A percentile compares a stretch with the other conserved stretches of the same genome.
phyloP scores from a whole-genome alignment of 768 basidiomycete genomes.

The Mycena indigotica region DNA sequence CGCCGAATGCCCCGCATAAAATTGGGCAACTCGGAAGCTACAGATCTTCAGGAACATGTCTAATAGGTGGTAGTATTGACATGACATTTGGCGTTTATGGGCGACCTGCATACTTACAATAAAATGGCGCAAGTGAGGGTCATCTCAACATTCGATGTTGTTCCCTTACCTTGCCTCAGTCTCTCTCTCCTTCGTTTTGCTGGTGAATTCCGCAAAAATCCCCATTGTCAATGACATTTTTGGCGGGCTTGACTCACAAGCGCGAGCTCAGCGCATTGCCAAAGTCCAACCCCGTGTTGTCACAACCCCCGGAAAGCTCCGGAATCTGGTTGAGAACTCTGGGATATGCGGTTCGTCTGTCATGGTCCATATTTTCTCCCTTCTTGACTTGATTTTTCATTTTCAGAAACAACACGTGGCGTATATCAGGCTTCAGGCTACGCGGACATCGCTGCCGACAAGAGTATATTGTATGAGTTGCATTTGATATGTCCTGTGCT shows the following conservation, averaged over 20 bases:
- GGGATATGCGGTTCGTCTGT: neutral
- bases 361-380: neutral
- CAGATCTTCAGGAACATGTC: neutral
- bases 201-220: neutral
- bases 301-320: neutral
- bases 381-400: too few species aligned
- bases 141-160: too few species aligned
- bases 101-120: too few species aligned
- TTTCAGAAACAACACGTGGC: neutral
- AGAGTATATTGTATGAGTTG: constrained; percentile 62
- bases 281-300: neutral
- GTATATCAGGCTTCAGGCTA: constrained; percentile 60
- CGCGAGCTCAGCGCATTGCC: neutral
- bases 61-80: neutral
- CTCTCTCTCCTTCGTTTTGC: neutral
- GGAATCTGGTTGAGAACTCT: neutral
- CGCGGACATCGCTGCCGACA: constrained; percentile 53
- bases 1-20: too few species aligned
- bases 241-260: neutral
- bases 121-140: too few species aligned
- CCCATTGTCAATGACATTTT: neutral
- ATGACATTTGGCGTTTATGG: neutral
- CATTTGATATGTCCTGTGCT: too few species aligned
- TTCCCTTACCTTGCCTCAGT: neutral
- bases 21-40: neutral